phyloP scores from a whole-genome alignment of 2,329 filamentous ascomycete species.

The Alternaria metachromatica region DNA sequence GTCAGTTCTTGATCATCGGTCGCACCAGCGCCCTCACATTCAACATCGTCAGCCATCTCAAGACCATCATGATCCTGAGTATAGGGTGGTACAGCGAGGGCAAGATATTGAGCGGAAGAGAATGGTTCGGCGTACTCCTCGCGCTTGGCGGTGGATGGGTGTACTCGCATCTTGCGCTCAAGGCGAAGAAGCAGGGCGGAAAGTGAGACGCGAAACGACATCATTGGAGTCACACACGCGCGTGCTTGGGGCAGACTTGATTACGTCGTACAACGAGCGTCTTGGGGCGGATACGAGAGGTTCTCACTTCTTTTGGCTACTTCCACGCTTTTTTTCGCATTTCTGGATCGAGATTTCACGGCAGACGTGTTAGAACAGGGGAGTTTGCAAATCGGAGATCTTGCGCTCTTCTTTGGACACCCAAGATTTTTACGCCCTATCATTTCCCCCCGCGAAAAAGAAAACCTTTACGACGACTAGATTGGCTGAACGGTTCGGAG shows the following conservation, averaged over 20 bases:
- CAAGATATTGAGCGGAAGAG: constrained; percentile 48
- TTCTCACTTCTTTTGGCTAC: background rate
- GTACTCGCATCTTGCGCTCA: constrained; percentile 52
- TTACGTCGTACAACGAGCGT: background rate
- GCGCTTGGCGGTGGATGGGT: constrained; percentile 55
- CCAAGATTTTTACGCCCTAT: background rate
- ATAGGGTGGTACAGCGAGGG: constrained; percentile 57
- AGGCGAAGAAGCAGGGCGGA: constrained; percentile 43
- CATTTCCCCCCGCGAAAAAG: background rate
- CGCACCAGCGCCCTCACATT: constrained; percentile 50
- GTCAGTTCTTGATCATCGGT: constrained; percentile 53
- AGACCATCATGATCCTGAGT: constrained; percentile 55
- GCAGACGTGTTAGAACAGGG: background rate
- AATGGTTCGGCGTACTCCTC: constrained; percentile 53
- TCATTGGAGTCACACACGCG: background rate
- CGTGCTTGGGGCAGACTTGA: background rate
- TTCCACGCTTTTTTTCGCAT: background rate
- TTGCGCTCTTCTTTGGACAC: background rate
- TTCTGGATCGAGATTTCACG: background rate
- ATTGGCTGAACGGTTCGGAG: background rate
- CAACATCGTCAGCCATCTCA: constrained; percentile 53
- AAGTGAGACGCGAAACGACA: constrained; percentile 23
- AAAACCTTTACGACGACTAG: background rate
- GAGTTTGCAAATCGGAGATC: no score
- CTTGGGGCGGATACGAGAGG: background rate